Base-by-base conservation (phyloP, 192 early-diverging fungal species). In the Umbelopsis ramanniana region DNA sequence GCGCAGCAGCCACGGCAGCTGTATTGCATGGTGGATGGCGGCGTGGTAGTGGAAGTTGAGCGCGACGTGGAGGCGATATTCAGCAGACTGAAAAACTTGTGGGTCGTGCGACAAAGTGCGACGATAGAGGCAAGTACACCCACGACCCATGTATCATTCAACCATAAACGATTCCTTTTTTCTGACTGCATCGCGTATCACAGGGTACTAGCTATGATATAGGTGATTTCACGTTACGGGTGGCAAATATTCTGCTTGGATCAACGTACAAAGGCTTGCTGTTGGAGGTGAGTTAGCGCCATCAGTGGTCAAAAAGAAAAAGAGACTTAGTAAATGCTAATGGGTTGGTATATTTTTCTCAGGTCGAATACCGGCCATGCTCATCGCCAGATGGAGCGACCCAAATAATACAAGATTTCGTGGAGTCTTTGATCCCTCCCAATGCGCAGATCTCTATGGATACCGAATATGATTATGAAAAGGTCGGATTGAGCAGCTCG, bases 341-440 rank as follows among this genome's bases (percentile, higher is more conserved):
- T 74, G n/a, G n/a, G 38, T 45, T 23, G 38, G 68, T 10, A 37
- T 3, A 1, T 29, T 29, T 40, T 26, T 35, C 43, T 29, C 74
- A 86, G 85, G 76, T 86, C 52, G 81, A 86, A 22, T 86, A 86
- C 55, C 76, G 81, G n/a, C 85, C 85, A 5, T 82, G 82, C 71
- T 79, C 83, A 1, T 74, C 78, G 4, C 83, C 85, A 29, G 77
- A 78, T 52, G 74, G 70, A 17, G 81, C 81, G 0, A 82, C 70
- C 17, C 79, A 78, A 1, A 69, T 84, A 55, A 74, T 86, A 8
- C 79, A 73, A 38, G 83, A 86, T 69, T 84, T 86, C 66, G 74
- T 86, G 35, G 81, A 76, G 37, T 53, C 80, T 2, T 81, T 86
- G 70, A 79, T 82, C 10, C 85, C 85, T 22, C 79, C 83, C 10